Percentiles rank a stretch among this genome's conserved stretches.
Evolutionary conservation across 768 basidiomycete genomes (phyloP).

Genomic region (Suillus plorans): DNA sequence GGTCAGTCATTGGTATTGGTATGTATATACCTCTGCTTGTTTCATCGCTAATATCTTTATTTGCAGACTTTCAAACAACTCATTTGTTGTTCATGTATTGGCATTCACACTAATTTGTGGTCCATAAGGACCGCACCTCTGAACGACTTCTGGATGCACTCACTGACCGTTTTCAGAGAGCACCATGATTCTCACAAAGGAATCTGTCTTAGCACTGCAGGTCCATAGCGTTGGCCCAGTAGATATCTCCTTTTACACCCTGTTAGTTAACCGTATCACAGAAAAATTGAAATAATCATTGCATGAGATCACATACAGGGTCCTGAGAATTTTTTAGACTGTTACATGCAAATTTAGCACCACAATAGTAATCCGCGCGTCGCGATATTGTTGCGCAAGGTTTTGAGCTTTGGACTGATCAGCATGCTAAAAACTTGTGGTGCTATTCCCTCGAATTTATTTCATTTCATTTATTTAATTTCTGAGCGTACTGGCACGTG

Average conservation of each 20-base stretch:
- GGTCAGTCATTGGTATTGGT: not conserved
- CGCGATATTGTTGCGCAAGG: too few species aligned
- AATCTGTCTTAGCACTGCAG: not conserved
- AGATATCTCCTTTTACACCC: too few species aligned
- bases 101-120: too few species aligned
- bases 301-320: too few species aligned
- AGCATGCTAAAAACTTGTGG: too few species aligned
- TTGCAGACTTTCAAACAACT: not conserved
- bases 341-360: too few species aligned
- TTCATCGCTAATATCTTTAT: not conserved
- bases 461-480: not conserved
- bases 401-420: not conserved
- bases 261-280: not conserved
- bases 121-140: too few species aligned
- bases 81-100: too few species aligned
- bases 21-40: not conserved
- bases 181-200: not conserved
- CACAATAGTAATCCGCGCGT: too few species aligned
- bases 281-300: not conserved
- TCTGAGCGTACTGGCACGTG: not conserved
- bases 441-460: not conserved
- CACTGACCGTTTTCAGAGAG: not conserved
- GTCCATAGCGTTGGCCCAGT: not conserved
- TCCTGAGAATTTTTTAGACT: too few species aligned
- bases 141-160: not conserved